Percentiles rank a stretch among this genome's conserved stretches.
Evolutionary conservation across 2,329 filamentous ascomycete species (phyloP).

Genomic region (Trichoderma brevicompactum): DNA sequence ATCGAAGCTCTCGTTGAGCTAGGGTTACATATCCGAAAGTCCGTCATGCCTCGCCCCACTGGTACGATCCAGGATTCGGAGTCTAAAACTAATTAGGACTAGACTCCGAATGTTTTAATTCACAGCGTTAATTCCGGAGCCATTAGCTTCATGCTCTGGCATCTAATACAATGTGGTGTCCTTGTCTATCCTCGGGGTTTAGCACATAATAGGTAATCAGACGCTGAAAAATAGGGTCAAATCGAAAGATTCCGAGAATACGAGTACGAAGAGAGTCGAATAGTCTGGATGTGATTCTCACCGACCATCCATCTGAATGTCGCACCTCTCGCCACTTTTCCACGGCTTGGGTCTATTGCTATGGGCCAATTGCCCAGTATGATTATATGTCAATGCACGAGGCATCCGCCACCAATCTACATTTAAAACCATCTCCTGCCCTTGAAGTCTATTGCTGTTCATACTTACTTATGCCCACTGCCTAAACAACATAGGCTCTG

Average conservation of each 20-base stretch:
- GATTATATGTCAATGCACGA: background rate
- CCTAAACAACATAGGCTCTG: background rate
- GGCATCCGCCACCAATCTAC: background rate
- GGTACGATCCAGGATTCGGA: background rate
- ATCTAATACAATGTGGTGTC: background rate
- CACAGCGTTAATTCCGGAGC: conserved; percentile 4
- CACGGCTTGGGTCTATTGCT: background rate
- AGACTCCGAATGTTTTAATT: conserved; percentile 24
- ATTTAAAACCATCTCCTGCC: background rate
- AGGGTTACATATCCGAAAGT: conserved; percentile 1
- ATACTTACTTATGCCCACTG: background rate
- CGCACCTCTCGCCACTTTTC: conserved; percentile 11
- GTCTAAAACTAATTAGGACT: conserved; percentile 23
- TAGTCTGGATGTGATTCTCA: background rate
- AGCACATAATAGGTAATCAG: background rate
- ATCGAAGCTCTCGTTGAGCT: conserved; percentile 8
- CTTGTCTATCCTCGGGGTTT: background rate
- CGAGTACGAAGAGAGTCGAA: conserved; percentile 9
- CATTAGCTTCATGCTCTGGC: conserved; percentile 1
- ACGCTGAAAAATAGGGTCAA: background rate
- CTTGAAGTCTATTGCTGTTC: background rate
- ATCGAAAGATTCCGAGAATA: background rate
- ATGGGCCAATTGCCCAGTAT: background rate
- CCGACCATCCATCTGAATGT: background rate
- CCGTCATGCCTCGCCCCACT: conserved; percentile 5